Percentiles rank a stretch among this genome's conserved stretches.
phyloP scores from a whole-genome alignment of 1,139 yeast genomes.

The Sugiyamaella grinbergsii region DNA sequence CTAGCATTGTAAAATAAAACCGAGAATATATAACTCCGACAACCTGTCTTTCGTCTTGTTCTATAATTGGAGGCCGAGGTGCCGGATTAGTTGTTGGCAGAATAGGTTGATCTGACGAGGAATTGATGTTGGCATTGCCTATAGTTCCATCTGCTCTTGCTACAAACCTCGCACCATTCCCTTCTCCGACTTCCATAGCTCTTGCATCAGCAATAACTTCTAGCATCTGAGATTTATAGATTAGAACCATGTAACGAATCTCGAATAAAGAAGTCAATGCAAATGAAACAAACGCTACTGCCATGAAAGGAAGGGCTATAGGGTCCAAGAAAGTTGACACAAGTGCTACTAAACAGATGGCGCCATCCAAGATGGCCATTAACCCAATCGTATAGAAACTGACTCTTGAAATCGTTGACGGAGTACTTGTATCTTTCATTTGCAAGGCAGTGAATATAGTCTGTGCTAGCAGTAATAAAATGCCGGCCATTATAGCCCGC shows the following conservation, averaged over 20 bases:
- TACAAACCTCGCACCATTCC: constrained; percentile 26
- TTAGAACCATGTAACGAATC: constrained; percentile 69
- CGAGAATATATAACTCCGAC: constrained; percentile 64
- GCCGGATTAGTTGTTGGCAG: constrained; percentile 23
- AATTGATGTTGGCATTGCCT: constrained; percentile 15
- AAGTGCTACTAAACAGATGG: constrained; percentile 62
- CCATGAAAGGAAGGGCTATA: constrained; percentile 65
- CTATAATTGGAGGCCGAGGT: constrained; percentile 25
- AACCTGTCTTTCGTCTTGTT: constrained; percentile 57
- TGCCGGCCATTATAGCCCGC: constrained; percentile 43
- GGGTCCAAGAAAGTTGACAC: constrained; percentile 58
- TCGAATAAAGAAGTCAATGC: constrained; percentile 76
- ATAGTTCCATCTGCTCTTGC: constrained; percentile 35
- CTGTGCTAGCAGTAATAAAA: constrained; percentile 52
- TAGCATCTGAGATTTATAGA: constrained; percentile 70
- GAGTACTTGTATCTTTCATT: constrained; percentile 71
- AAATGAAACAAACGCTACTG: constrained; percentile 69
- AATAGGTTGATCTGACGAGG: constrained; percentile 11
- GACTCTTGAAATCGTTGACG: constrained; percentile 72
- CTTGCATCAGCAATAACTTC: constrained; percentile 64
- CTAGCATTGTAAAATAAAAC: constrained; percentile 61
- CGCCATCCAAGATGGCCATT: constrained; percentile 66
- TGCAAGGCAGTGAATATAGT: constrained; percentile 59
- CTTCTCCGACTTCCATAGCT: constrained; percentile 35
- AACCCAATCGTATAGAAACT: constrained; percentile 62